Base-by-base conservation (phyloP, 495 filamentous ascomycete genomes). In the Xylona heveae region DNA sequence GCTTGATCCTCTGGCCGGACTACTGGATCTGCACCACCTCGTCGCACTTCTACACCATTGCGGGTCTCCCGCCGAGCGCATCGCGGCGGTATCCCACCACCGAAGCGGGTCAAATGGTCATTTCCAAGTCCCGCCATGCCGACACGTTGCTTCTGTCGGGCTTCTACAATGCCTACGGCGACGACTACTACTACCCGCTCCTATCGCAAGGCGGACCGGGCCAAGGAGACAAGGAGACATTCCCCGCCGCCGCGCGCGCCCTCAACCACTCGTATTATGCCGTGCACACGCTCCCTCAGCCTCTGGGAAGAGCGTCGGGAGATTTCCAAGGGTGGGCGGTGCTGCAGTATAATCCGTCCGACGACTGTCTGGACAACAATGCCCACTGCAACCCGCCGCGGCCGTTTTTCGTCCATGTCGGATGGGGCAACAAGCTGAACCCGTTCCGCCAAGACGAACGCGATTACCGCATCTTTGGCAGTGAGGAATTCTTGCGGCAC, bases 141-240 rank as follows among this genome's bases (percentile, higher is more conserved):
- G 42, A 49, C 18, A 59, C 61, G 1, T 47, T 75, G 5, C 47
- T 74, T 2, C 59, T 74, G 0, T 54, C 64, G 0, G 57, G 59
- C 0, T 77, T 75, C 36, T 75, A 77, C 48, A 75, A 74, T 40
- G 59, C 58, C 37, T 64, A 67, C 44, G 68, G 69, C 3, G 61
- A 65, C 2, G 45, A 54, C 0, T 56, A 66, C 38, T 75, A 68
- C 45, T 75, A 70, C 46, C 48, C 53, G 4, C 48, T 75, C 6
- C 48, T 74, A 16, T 57, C 55, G 4, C 68, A 70, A 42, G 62
- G 65, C 4, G 61, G 51, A 0, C 53, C 58, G 1, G 69, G 68
- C 2, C 53, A 71, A 35, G 69, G 70, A 1, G 71, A 75, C 42
- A 75, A 74, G 44, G 71, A 75, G 39, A 74, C 65, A 3, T 74